Percentiles rank a stretch among this genome's conserved stretches.
Evolutionary conservation across 2,329 filamentous ascomycete species (phyloP).

Genomic region (Beauveria scarabaeidicola): DNA sequence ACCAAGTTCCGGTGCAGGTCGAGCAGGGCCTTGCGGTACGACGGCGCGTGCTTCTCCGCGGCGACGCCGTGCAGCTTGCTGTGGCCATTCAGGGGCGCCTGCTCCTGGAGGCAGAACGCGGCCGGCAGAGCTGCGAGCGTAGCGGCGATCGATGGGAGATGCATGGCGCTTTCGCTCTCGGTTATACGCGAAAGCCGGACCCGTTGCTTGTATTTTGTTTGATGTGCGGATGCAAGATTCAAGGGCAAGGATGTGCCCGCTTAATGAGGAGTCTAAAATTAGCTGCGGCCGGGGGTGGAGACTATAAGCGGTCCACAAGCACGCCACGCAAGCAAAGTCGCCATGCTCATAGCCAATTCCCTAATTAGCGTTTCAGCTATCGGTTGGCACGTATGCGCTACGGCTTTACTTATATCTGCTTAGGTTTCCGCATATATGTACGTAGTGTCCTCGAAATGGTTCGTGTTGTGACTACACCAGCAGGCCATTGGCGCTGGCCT

Average conservation of each 20-base stretch:
- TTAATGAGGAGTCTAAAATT: not conserved
- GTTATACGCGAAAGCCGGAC: not conserved
- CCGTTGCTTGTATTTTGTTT: not conserved
- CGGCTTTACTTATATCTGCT: too few species aligned
- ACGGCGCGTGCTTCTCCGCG: conserved; percentile 19
- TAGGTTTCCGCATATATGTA: too few species aligned
- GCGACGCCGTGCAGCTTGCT: not conserved
- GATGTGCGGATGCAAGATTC: not conserved
- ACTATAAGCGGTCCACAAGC: not conserved
- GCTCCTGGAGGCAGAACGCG: not conserved
- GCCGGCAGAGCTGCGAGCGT: not conserved
- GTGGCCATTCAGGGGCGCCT: not conserved
- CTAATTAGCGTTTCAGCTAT: too few species aligned
- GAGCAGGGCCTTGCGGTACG: conserved; percentile 47
- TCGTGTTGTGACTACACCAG: too few species aligned
- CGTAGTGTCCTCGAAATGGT: too few species aligned
- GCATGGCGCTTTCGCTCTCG: not conserved
- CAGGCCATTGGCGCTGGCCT: too few species aligned
- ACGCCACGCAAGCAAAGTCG: not conserved
- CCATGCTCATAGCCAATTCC: too few species aligned
- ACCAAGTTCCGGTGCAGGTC: conserved; percentile 69
- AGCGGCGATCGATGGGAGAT: not conserved
- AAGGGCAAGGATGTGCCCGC: not conserved
- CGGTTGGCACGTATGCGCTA: too few species aligned
- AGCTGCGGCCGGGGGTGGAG: not conserved